Base-by-base conservation (phyloP, 208 protist species). In the Trypanosoma vivax region DNA sequence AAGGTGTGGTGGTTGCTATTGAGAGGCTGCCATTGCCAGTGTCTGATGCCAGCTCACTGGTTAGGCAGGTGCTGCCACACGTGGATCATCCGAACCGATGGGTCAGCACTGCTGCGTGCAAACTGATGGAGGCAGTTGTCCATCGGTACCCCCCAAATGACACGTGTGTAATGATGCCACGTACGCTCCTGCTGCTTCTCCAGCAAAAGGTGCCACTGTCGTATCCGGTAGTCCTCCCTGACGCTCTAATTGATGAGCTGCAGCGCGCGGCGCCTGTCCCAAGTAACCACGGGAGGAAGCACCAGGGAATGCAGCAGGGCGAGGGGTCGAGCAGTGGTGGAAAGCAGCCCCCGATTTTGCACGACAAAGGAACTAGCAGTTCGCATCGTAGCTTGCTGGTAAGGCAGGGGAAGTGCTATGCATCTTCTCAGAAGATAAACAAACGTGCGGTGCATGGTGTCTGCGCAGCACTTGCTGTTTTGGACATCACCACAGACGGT, bases 51-150 rank as follows among this genome's bases (percentile, higher is more conserved):
- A 87, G 83, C 78, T n/a, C 59, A 16, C 64, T 83, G 13, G 79
- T 84, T 25, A 75, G 87, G 41, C 65, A 76, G 52, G 60, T 34
- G 9, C 50, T 90, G 19, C 78, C 78, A 9, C 47, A 76, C 5
- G 39, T 90, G 42, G 25, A 80, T 14, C 73, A 65, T 28, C 14
- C 37, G 2, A 61, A 69, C 29, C 52, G 46, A 45, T 75, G 56
- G 72, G 66, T 90, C 29, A 67, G 68, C 29, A 59, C 54, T 42
- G 77, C 82, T 25, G 66, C 78, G 18, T 74, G 68, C 35, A 42
- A 38, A 0, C 50, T 90, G 1, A 63, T 90, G 5, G 82, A 77
- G 61, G 67, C 61, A n/a, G 69, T 74, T 5, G 82, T 73, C 11
- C 51, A 60, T 18, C 61, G 33, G 2, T 73, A 79, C 48, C 64